Conservation (phyloP, 1,284 basidiomycete genomes). For the Neotropicomus parvogracilis region DNA sequence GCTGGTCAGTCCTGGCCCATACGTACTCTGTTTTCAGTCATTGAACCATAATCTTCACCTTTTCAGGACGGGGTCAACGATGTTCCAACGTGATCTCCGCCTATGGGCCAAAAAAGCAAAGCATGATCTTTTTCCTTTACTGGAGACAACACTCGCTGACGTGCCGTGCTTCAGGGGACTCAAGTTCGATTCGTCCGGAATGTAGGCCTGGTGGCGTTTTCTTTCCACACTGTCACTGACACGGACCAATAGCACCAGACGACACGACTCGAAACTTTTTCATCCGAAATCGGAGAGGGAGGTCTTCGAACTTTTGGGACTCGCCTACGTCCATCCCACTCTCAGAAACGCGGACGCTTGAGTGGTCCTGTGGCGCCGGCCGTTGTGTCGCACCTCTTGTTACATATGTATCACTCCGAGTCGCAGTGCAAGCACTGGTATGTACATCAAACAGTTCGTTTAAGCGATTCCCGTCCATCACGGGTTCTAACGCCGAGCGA, state of each 20-base stretch:
- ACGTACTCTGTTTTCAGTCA: neutral
- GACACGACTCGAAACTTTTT: conserved; percentile 58
- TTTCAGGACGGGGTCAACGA: conserved; percentile 73
- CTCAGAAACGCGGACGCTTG: conserved; percentile 64
- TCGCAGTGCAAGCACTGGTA: neutral
- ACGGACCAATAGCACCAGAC: conserved; percentile 42
- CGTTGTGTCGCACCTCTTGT: neutral
- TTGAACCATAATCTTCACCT: neutral
- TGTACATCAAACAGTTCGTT: neutral
- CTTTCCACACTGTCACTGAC: conserved; percentile 9
- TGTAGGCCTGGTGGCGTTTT: conserved; percentile 44
- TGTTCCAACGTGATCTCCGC: conserved; percentile 78
- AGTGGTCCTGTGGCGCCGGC: conserved; percentile 14
- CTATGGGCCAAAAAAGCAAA: conserved; percentile 64
- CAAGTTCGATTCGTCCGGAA: conserved; percentile 77
- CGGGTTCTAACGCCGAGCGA: neutral
- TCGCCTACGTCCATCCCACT: conserved; percentile 68
- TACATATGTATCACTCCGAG: neutral
- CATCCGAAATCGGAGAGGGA: conserved; percentile 63
- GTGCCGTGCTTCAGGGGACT: conserved; percentile 46
- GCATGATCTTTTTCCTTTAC: conserved; percentile 31
- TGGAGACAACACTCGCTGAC: conserved; percentile 9
- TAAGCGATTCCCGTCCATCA: neutral
- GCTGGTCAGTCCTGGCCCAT: conserved; percentile 50
- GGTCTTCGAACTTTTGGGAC: conserved; percentile 62